Evolutionary conservation across 345 rosid species (phyloP), one percentile per base, ranked within the genome.

Genomic region (Citrus reticulata): DNA sequence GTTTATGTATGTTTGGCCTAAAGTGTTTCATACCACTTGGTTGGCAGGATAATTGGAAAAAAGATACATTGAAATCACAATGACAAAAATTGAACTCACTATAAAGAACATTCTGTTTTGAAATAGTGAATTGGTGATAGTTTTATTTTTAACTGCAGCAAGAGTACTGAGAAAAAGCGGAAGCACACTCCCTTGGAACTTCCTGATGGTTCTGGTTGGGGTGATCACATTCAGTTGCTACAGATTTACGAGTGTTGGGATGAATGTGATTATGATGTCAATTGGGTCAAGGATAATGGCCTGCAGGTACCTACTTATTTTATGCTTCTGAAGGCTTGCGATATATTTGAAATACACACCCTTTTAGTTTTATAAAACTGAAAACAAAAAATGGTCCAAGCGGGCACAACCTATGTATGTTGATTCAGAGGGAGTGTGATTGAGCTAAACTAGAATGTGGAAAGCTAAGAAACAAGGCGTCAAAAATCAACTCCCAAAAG

Each of bases 171-270:
- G 73, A 94, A 88, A 92, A 94, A 96, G 91, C 89, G 95, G 86
- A 96, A 94, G 83, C 91, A 82, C 35, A 35, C 85, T 35, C 79
- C 87, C 37, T 76, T 79, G 62, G 91, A 88, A 75, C 98, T 93
- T 85, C 98, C 98, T 72, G 95, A 92, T 85, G 99, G 98, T 70
- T 92, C 92, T 67, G 97, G 98, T 75, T 91, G 78, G 77, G 99
- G 99, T 79, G 99, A 96, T 85, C 98, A 96, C 85, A 91, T 94
- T 78, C 97, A 94, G 69, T 78, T 94, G 84, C 91, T 96, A 65
- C 98, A 96, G 87, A 93, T 96, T 77, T 96, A 62, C 68, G 97
- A 94, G 83, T 80, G 79, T 27, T 94, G 99, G 98, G 92, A 90
- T 85, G 87, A 85, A 78, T 81, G 75, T 78, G 87, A 84, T 76